These are phyloP conservation scores for Macrotyloma uniflorum DNA, from an alignment of 306 rosid species.

Conservation along the genomic window DNA sequence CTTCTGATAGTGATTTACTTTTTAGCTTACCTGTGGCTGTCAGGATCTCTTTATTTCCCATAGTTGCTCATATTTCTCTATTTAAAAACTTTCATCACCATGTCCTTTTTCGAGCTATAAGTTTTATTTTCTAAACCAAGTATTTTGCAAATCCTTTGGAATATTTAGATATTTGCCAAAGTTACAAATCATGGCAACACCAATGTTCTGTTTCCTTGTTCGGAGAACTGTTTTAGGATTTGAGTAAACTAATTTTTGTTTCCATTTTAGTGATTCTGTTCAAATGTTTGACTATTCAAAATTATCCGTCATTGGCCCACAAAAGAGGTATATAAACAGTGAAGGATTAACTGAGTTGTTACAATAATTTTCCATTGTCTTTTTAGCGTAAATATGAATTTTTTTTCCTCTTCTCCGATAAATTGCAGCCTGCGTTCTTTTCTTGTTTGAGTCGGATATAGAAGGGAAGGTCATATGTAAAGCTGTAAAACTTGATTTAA, in stretches of 20 bases:
- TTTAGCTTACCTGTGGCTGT: background rate
- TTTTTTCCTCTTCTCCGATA: background rate
- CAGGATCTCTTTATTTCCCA: slow-evolving; percentile 19
- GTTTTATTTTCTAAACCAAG: background rate
- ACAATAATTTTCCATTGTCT: background rate
- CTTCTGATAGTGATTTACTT: slow-evolving; percentile 21
- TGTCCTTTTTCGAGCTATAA: background rate
- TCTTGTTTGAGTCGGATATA: background rate
- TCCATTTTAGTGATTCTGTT: background rate
- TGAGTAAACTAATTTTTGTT: background rate
- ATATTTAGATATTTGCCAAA: background rate
- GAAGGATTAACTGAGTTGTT: too few relatives aligned
- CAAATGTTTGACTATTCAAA: background rate
- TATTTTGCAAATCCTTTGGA: background rate
- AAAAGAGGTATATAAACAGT: background rate
- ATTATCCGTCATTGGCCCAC: background rate
- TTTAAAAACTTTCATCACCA: background rate
- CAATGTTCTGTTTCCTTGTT: background rate
- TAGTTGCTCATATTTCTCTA: background rate
- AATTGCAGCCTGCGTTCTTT: background rate
- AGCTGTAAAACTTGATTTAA: background rate
- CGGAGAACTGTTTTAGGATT: background rate
- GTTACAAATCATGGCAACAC: background rate
- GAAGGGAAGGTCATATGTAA: background rate
- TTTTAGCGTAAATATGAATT: background rate